Evolutionary conservation across 345 rosid genomes (phyloP), one percentile per base, ranked within the genome.

Genomic region (Mercurialis annua): DNA sequence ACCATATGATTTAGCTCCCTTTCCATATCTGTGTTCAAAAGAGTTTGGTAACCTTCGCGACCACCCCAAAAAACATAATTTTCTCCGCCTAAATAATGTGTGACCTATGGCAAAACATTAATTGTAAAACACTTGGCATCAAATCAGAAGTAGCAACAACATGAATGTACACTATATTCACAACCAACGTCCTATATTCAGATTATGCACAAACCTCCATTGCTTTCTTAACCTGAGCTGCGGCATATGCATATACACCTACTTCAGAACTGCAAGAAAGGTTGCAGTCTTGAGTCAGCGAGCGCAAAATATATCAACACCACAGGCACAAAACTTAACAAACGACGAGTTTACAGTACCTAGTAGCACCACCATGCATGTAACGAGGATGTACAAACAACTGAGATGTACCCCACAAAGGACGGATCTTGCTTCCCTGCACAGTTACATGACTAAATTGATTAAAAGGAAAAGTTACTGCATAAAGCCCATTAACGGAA

Each of bases 21-120:
- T 78, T 75, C 97, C 99, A 94, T 89, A 76, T 94, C 95, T 26
- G 99, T 91, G 82, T 94, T 91, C 82, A 94, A 79, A 36, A 94
- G 92, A 46, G 89, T 65, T 69, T 94, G 99, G 71, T 94, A 94
- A 70, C 99, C 99, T 78, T 94, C 99, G 60, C 97, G 97, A 49
- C 99, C 99, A 52, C 99, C 99, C 99, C 98, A 94, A 71, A 94
- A 94, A 49, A 94, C 95, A 54, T 87, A 91, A 73, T 94, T 94
- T 85, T 91, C 99, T 72, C 99, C 98, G n/a, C 98, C 98, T 24
- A 94, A 77, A 75, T 86, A 86, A 81, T 87, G 95, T 21, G 99
- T 94, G 66, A 86, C 90, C 92, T 89, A 81, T 65, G 24, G 58
- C 40, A 71, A 6, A 51, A 53, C 40, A 36, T 3, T 36, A 8